Evolutionary conservation across 306 rosid genomes (phyloP), one percentile per base, ranked within the genome.

Genomic region (Inga leiocalycina): DNA sequence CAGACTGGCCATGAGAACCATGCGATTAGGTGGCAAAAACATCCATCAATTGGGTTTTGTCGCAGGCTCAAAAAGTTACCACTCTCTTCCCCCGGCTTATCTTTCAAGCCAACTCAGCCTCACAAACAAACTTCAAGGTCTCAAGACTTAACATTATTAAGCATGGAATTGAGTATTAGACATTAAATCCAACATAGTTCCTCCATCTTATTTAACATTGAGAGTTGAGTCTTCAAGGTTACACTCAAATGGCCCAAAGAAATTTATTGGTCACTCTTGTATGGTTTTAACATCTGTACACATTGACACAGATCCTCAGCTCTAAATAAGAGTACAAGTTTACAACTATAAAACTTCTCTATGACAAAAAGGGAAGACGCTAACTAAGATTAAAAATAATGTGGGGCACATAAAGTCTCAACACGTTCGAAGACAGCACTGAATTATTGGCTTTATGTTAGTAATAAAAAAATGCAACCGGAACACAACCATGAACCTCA

Each of bases 401-500:
- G 35, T 61, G 43, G 9, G 27, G 20, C 24, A 37, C 14, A 61
- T 10, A 62, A 3, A 62, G 34, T 24, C 32, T 10, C 27, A 9
- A 19, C 43, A 68, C 37, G 17, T 68, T 41, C 74, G 7, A 69
- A 69, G 73, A 70, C 6, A 14, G 8, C 17, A 2, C 17, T 43
- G 35, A 70, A 70, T 70, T 39, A 56, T 79, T 65, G 46, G 35
- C 45, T 10, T 57, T 30, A 51, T 13, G 24, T 54, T 39, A 74
- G 65, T 17, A 19, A 59, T 15, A 15, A 15, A 39, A 24, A 67
- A 78, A 78, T 6, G 45, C 73, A 10, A 12, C 48, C 69, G 73
- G 54, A 77, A 43, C 79, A 80, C 43, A 46, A 11, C 22, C 46
- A 9, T 22, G 57, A 56, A 82, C 73, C 79, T 74, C 80, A 72